Conservation (phyloP, 164 flowering plant genomes). For the Dillenia turbinata region DNA sequence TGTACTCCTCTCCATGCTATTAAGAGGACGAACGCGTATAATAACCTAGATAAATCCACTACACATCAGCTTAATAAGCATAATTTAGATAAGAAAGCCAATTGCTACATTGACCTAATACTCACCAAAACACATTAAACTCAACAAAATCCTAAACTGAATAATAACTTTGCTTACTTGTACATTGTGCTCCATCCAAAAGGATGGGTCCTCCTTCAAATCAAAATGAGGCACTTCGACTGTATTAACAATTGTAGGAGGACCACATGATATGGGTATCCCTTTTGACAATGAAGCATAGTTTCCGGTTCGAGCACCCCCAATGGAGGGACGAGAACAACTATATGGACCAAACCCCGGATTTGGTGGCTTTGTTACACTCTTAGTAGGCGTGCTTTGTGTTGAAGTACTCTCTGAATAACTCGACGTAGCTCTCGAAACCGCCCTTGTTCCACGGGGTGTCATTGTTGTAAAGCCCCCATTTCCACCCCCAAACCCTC, state of each 20-base stretch:
- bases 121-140: not conserved
- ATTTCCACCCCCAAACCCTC: slow-evolving; percentile 25
- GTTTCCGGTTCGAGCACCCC: slow-evolving; percentile 36
- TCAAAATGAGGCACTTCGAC: slow-evolving; percentile 94
- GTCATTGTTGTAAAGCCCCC: slow-evolving; percentile 39
- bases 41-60: slow-evolving; percentile 49
- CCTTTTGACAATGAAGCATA: slow-evolving; percentile 62
- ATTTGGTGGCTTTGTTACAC: slow-evolving; percentile 76
- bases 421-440: slow-evolving; percentile 34
- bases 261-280: slow-evolving; percentile 35
- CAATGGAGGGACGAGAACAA: slow-evolving; percentile 28
- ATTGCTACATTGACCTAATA: not conserved
- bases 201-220: slow-evolving; percentile 88
- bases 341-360: slow-evolving; percentile 26
- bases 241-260: slow-evolving; percentile 48
- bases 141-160: not conserved
- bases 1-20: slow-evolving; percentile 56
- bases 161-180: slow-evolving; percentile 44
- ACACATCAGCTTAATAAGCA: not conserved
- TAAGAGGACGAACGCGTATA: slow-evolving; percentile 90
- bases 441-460: slow-evolving; percentile 44
- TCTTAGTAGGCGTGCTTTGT: slow-evolving; percentile 85
- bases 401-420: slow-evolving; percentile 64
- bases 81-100: not conserved
- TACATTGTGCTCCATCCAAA: slow-evolving; percentile 99